Evolutionary conservation across 106 monocot species (phyloP), one percentile per base, ranked within the genome.

Genomic region (Acorus gramineus): DNA sequence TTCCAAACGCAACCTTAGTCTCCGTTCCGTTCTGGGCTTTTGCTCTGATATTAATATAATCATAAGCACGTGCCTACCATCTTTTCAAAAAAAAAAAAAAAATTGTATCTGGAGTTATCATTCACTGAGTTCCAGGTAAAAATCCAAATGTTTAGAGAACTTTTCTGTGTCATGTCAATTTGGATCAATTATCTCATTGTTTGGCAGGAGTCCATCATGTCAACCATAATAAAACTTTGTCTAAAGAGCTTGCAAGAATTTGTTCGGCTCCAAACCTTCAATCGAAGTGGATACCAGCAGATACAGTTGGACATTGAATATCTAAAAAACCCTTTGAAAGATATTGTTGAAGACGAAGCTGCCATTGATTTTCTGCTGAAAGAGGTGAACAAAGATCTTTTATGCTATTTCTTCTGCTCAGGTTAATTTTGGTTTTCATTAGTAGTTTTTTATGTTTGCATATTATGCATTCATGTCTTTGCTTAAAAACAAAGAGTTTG

Each of bases 201-300:
- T 28, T 57, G 82, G n/a, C 85, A 96, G 95, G 95, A 91, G 56
- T 96, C 90, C 28, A 81, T 96, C 69, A 66, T 85, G 63, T 91
- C 90, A 57, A 79, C 90, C 44, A 72, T 87, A 46, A 69, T 96
- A 58, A 96, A 91, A 60, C 82, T 96, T 61, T 87, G 87, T 60
- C 65, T 96, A 74, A 96, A 96, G 73, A 96, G 87, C 77, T 77
- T 96, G 63, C 95, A 91, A 74, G 95, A 96, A 73, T 91, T 87
- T 72, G 85, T 96, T 9, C 80, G 90, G 9, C 78, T 96, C 11
- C 95, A 96, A 66, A 96, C 90, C 47, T 85, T 96, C 56, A 96
- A 87, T 60, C 71, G 95, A 63, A 96, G 90, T 62, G 95, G 95
- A 47, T 96, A 80, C 76, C 95, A 96, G 72, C 95, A 96, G 71